Base-by-base conservation (phyloP, 106 monocot species). In the Vanilla planifolia region DNA sequence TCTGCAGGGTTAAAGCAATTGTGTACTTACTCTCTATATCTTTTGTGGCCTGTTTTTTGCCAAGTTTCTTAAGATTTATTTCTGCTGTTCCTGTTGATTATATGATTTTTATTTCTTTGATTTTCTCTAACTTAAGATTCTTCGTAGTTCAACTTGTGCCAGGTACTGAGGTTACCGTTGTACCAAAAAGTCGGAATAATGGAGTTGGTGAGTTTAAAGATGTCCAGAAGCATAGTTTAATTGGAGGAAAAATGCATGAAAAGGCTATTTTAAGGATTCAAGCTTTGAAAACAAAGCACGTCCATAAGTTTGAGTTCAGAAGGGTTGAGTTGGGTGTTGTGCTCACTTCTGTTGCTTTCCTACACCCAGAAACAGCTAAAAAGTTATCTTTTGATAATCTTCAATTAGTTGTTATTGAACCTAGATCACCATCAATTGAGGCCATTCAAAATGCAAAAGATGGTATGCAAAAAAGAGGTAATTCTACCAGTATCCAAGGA, bases 61-160 rank as follows among this genome's bases (percentile, higher is more conserved):
- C n/a, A n/a, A n/a, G n/a, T n/a, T 46, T 19, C 1, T 1, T 14
- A 15, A 45, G 6, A 46, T 46, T 14, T 2, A 14, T 14, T 45
- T 46, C 7, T 17, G 19, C 19, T 46, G 8, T 19, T 26, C 3
- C 11, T n/a, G 5, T 10, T 51, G 51, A 24, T 51, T 51, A 50
- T 50, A 50, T 50, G 50, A 50, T 50, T 13, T 50, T 50, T 50
- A 50, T 6, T n/a, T 53, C n/a, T 22, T 15, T 30, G 4, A 30
- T n/a, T 0, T 53, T 13, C 22, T 30, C 53, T 53, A 30, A 53
- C 30, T 53, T 53, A 29, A 30, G 35, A 36, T 59, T 25, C 48
- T 69, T 74, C 30, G 33, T 75, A 98, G 96, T 88, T 32, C 96
- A 92, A 85, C 84, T 92, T 74, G 77, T 92, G 46, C 96, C 88